Conservation (phyloP, 257 asterid species). For the Perilla frutescens region DNA sequence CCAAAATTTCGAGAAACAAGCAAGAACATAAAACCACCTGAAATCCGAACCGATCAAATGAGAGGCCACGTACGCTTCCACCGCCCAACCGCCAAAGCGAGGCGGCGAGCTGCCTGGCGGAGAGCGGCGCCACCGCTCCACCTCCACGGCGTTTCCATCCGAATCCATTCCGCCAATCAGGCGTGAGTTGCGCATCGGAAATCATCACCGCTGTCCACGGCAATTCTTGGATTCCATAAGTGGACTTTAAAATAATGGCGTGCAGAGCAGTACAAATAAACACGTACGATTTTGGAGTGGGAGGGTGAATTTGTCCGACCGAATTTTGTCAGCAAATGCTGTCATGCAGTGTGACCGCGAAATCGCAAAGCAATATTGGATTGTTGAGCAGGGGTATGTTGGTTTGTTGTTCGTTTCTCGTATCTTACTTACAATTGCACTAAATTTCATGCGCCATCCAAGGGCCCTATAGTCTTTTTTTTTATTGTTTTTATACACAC, state of each 20-base stretch:
- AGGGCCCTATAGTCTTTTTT: background rate
- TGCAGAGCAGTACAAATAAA: background rate
- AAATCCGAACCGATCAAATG: slow-evolving; percentile 37
- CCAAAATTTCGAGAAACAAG: background rate
- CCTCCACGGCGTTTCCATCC: slow-evolving; percentile 34
- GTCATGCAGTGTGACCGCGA: slow-evolving; percentile 2
- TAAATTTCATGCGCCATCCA: slow-evolving; percentile 44
- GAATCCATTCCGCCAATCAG: slow-evolving; percentile 23
- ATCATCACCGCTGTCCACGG: slow-evolving; percentile 29
- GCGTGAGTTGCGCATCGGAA: slow-evolving; percentile 11
- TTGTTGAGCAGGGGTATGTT: slow-evolving; percentile 22
- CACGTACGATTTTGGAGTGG: slow-evolving; percentile 21
- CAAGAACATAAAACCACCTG: slow-evolving; percentile 34
- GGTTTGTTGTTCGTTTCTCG: background rate
- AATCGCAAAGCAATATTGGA: slow-evolving; percentile 15
- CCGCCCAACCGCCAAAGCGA: slow-evolving; percentile 50
- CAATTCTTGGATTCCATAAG: slow-evolving; percentile 28
- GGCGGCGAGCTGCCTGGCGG: slow-evolving; percentile 69
- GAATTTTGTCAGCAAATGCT: background rate
- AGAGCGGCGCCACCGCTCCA: slow-evolving; percentile 34
- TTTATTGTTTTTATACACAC: no score
- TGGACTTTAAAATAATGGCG: background rate
- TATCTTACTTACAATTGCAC: slow-evolving; percentile 26
- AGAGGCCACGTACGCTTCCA: slow-evolving; percentile 34
- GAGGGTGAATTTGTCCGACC: slow-evolving; percentile 26